These are phyloP conservation scores for Capsella bursapastoris DNA, from an alignment of 345 rosid species.

Conservation along the genomic window DNA sequence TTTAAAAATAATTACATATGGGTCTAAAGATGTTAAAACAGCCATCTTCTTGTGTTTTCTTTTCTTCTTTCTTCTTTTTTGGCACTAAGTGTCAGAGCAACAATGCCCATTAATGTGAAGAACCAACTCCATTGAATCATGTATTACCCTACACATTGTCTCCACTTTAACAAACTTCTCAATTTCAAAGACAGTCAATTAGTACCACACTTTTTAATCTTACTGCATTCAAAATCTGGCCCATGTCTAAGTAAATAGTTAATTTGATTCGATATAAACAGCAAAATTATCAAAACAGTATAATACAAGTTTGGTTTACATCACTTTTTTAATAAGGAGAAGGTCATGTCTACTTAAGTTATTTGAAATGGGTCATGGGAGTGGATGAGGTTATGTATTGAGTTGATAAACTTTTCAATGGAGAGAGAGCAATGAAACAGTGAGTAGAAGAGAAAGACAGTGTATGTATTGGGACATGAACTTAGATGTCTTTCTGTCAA, in stretches of 20 bases:
- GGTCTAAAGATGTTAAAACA: background rate
- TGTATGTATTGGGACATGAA: slow-evolving; percentile 41
- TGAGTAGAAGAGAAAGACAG: slow-evolving; percentile 32
- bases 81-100: slow-evolving; percentile 12
- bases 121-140: slow-evolving; percentile 32
- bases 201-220: background rate
- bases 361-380: background rate
- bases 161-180: slow-evolving; percentile 29
- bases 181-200: slow-evolving; percentile 9
- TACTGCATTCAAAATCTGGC: background rate
- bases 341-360: background rate
- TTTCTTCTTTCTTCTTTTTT: background rate
- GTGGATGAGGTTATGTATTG: background rate
- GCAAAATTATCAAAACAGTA: background rate
- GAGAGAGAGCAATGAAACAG: slow-evolving; percentile 29
- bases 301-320: slow-evolving; percentile 13
- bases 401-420: no score
- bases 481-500: slow-evolving; percentile 35
- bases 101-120: slow-evolving; percentile 34
- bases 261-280: background rate
- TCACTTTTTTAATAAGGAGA: background rate
- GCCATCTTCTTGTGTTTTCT: background rate
- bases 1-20: background rate
- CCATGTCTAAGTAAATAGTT: slow-evolving; percentile 27
- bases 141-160: slow-evolving; percentile 34